Evolutionary conservation across 2,329 filamentous ascomycete species (phyloP).

Genomic region (Sporothrix pseudoabietina): DNA sequence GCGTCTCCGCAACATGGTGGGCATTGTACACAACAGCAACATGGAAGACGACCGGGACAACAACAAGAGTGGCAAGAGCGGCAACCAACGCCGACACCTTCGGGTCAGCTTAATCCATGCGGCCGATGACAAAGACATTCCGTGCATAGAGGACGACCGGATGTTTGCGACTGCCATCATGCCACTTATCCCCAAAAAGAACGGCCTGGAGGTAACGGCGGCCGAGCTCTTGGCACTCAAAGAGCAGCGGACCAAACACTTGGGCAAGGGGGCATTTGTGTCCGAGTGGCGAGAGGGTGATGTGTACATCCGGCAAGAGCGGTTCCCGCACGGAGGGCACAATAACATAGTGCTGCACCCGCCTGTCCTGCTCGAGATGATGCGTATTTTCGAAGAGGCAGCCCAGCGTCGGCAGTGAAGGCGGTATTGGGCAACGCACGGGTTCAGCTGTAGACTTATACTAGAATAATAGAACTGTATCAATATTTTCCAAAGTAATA

Average conservation of each 20-base stretch:
- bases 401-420: neutral
- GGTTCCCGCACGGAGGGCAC: conserved; percentile 64
- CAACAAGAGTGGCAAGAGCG: neutral
- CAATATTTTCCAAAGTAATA: neutral
- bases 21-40: conserved; percentile 46
- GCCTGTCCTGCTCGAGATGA: conserved; percentile 64
- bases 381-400: conserved; percentile 61
- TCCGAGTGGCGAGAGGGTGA: conserved; percentile 50
- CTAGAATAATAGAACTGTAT: conserved; percentile 1
- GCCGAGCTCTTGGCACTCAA: conserved; percentile 45
- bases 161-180: conserved; percentile 63
- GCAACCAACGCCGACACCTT: conserved; percentile 43
- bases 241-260: conserved; percentile 47
- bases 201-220: conserved; percentile 44
- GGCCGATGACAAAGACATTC: conserved; percentile 78
- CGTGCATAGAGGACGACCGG: conserved; percentile 67
- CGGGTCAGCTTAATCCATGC: conserved; percentile 77
- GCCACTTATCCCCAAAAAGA: conserved; percentile 16
- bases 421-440: neutral
- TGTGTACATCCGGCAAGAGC: conserved; percentile 56
- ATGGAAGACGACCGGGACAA: conserved; percentile 39
- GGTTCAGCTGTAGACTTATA: neutral
- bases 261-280: conserved; percentile 53
- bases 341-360: conserved; percentile 69
- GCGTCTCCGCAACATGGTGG: conserved; percentile 62